Evolutionary conservation across 164 flowering plant genomes (phyloP).

Genomic region (Stephania cephalantha): DNA sequence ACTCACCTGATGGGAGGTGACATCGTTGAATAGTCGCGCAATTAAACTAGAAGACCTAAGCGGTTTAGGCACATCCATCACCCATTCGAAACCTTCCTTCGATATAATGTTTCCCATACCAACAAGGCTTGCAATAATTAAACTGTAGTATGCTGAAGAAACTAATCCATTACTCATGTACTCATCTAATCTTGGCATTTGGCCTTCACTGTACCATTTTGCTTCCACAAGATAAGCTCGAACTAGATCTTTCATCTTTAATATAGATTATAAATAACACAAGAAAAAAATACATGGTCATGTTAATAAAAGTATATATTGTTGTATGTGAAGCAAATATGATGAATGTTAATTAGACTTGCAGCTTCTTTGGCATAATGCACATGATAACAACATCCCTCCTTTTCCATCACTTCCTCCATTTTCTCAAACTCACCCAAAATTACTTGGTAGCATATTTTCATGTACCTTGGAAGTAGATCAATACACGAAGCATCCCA

Average conservation of each 20-base stretch:
- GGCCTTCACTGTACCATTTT: constrained; percentile 22
- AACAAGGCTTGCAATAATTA: constrained; percentile 16
- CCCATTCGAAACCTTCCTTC: constrained; percentile 33
- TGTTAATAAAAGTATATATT: too few species aligned
- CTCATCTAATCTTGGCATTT: constrained; percentile 32
- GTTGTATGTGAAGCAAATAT: not conserved
- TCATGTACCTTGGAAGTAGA: constrained; percentile 41
- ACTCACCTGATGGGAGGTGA: constrained; percentile 22
- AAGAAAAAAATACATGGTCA: not conserved
- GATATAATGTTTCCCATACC: constrained; percentile 30
- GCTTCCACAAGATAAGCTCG: constrained; percentile 31
- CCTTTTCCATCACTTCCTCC: constrained; percentile 21
- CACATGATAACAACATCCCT: constrained; percentile 24
- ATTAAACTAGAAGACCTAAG: constrained; percentile 18
- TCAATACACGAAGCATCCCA: constrained; percentile 29
- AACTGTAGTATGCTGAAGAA: constrained; percentile 8
- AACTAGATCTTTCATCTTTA: constrained; percentile 24
- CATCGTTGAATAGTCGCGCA: constrained; percentile 19
- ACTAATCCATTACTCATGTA: constrained; percentile 16
- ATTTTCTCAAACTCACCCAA: constrained; percentile 23
- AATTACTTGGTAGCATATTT: constrained; percentile 18
- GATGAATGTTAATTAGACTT: not conserved
- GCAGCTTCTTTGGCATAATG: constrained; percentile 28
- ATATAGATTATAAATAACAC: not conserved
- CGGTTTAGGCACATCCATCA: constrained; percentile 19